Conservation (phyloP, 2,329 filamentous ascomycete genomes). For the Xylariaceae sp. region DNA sequence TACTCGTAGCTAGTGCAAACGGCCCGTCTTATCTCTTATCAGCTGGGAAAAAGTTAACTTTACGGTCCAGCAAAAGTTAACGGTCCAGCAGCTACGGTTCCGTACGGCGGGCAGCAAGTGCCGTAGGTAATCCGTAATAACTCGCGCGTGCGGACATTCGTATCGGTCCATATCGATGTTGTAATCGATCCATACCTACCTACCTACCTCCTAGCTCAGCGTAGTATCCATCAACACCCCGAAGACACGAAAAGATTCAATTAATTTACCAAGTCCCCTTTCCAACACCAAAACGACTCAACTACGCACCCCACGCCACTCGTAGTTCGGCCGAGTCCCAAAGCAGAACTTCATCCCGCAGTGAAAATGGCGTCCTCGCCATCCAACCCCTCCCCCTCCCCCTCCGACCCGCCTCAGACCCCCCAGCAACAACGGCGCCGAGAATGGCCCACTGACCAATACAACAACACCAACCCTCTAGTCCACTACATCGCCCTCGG, state of each 20-base stretch:
- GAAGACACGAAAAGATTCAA: too few species aligned
- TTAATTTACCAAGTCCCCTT: too few species aligned
- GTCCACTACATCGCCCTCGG: slow-evolving; percentile 46
- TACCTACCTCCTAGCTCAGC: too few species aligned
- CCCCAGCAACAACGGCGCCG: slow-evolving; percentile 6
- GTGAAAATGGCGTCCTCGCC: slow-evolving; percentile 12
- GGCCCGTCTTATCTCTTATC: slow-evolving; percentile 16
- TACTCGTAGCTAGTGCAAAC: too few species aligned
- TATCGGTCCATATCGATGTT: too few species aligned
- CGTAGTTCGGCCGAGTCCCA: background rate
- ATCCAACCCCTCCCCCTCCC: slow-evolving; percentile 1
- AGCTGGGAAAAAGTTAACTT: slow-evolving; percentile 10
- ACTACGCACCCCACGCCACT: background rate
- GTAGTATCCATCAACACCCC: too few species aligned
- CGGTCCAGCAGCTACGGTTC: too few species aligned
- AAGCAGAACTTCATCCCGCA: background rate
- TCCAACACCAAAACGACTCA: background rate
- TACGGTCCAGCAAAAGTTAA: background rate
- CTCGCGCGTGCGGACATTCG: too few species aligned
- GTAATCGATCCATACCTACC: too few species aligned
- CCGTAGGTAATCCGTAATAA: too few species aligned
- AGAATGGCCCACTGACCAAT: slow-evolving; percentile 8
- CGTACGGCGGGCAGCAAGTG: too few species aligned
- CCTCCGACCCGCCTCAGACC: slow-evolving; percentile 1
- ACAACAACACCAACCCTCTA: slow-evolving; percentile 29